Percentiles rank a stretch among this genome's conserved stretches.
These are phyloP conservation scores for Chytriomyces hyalinus DNA, from an alignment of 192 early-diverging fungal species.

Conservation along the genomic window DNA sequence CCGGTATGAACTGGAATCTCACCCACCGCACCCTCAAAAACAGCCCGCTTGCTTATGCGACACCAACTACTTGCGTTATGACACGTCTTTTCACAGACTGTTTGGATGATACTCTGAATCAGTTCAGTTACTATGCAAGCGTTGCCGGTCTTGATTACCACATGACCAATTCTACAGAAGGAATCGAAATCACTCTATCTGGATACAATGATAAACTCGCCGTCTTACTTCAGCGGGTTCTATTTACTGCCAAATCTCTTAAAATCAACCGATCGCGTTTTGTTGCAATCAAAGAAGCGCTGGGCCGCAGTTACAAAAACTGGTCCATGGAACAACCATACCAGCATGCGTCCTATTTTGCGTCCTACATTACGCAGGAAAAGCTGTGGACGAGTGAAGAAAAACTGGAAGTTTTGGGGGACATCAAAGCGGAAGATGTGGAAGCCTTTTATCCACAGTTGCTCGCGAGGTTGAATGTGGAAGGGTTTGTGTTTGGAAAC, in stretches of 20 bases:
- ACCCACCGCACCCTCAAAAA: background rate
- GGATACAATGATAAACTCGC: slow-evolving; percentile 91
- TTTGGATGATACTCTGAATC: slow-evolving; percentile 82
- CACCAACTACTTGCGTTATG: slow-evolving; percentile 73
- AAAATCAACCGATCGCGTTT: slow-evolving; percentile 75
- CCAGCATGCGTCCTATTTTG: slow-evolving; percentile 78
- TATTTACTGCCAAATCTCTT: slow-evolving; percentile 69
- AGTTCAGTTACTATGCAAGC: slow-evolving; percentile 89
- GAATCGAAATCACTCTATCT: slow-evolving; percentile 63
- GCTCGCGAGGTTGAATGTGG: slow-evolving; percentile 71
- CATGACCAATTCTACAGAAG: slow-evolving; percentile 71
- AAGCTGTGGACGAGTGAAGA: slow-evolving; percentile 80
- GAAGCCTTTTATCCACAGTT: slow-evolving; percentile 77
- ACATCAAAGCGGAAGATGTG: slow-evolving; percentile 74
- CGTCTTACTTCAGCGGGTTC: slow-evolving; percentile 71
- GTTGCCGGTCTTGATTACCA: slow-evolving; percentile 83
- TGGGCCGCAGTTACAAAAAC: slow-evolving; percentile 76
- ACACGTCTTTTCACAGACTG: slow-evolving; percentile 76
- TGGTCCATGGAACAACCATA: slow-evolving; percentile 78
- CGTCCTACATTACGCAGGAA: slow-evolving; percentile 76
- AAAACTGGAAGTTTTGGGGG: slow-evolving; percentile 72
- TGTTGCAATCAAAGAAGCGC: slow-evolving; percentile 78
- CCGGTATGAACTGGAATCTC: slow-evolving; percentile 4
- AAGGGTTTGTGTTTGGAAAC: slow-evolving; percentile 91
- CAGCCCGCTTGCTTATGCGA: slow-evolving; percentile 73